A percentile compares a stretch with the other conserved stretches of the same genome.
Evolutionary conservation across 805 yeast genomes (phyloP).

Genomic region (Ogataea trehalophila): DNA sequence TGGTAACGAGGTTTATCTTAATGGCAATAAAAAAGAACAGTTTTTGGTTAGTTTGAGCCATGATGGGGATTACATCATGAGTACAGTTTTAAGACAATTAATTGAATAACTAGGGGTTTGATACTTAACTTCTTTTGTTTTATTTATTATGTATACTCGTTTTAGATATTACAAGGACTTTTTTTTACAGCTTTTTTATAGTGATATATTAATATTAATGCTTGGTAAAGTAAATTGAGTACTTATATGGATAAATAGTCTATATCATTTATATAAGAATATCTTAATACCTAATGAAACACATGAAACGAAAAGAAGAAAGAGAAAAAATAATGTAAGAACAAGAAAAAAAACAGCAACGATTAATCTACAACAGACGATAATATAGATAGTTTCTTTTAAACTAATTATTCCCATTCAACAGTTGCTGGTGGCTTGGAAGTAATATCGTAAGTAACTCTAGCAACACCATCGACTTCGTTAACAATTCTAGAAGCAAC

Average conservation of each 20-base stretch:
- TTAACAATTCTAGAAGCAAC: conserved; percentile 96
- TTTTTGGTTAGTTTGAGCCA: conserved; percentile 58
- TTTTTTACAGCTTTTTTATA: no score
- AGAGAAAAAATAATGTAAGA: background rate
- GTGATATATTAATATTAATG: no score
- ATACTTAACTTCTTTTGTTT: background rate
- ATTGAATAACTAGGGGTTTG: background rate
- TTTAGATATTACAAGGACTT: no score
- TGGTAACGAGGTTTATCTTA: conserved; percentile 27
- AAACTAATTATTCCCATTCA: conserved; percentile 73
- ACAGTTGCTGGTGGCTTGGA: conserved; percentile 99
- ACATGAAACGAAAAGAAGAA: background rate
- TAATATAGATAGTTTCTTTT: background rate
- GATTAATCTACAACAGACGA: background rate
- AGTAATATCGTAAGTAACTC: conserved; percentile 97
- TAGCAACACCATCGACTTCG: conserved; percentile 98
- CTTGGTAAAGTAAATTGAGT: no score
- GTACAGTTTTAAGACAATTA: conserved; percentile 41
- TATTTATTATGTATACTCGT: background rate
- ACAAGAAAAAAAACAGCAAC: background rate
- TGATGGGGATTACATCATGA: conserved; percentile 55
- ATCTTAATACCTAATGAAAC: no score
- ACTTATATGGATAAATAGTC: no score
- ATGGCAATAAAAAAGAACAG: conserved; percentile 32
- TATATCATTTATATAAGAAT: no score